Evolutionary conservation across 2,329 filamentous ascomycete genomes (phyloP), one percentile per base, ranked within the genome.

Genomic region (Aureobasidium sp.): DNA sequence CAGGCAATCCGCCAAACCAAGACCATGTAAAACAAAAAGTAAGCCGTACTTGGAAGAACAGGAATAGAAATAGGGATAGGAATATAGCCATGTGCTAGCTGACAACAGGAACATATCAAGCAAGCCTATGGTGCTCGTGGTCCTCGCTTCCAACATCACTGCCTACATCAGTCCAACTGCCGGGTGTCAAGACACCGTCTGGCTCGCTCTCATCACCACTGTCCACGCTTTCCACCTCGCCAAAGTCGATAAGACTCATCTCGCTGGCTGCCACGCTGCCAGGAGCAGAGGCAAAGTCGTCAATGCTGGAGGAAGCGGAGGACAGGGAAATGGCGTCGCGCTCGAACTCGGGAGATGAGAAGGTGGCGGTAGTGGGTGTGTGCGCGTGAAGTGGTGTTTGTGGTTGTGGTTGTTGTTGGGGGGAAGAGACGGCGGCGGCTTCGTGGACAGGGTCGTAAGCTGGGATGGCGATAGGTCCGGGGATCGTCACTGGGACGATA

Each of bases 161-260:
- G 1, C 71, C 72, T n/a, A 74, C 69, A 45, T 74, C 72, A 1
- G 69, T 72, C 73, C 73, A 74, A 60, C 70, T 72, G 45, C 71
- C 69, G 1, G 73, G 73, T 17, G 73, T 74, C 24, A 64, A 64
- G 45, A 74, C 66, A 27, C 72, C 72, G 54, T 70, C 68, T n/a
- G 69, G 68, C 42, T 56, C 49, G 14, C 48, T 61, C 45, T 56
- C 47, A 4, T 60, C 54, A 40, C 40, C 61, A 31, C 42, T 52
- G 27, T 63, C 57, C 44, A 63, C 61, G 14, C 70, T 71, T 11
- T 73, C 64, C 64, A 73, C 66, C 58, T 73, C 72, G 47, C 69
- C 72, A 39, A 73, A 70, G 7, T 71, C 70, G 5, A 65, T 62
- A 1, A 72, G 57, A 64, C 71, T 71, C 5, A 69, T 60, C 17